phyloP scores from a whole-genome alignment of 148 eudicot species.

The Chenopodium berlandieri region DNA sequence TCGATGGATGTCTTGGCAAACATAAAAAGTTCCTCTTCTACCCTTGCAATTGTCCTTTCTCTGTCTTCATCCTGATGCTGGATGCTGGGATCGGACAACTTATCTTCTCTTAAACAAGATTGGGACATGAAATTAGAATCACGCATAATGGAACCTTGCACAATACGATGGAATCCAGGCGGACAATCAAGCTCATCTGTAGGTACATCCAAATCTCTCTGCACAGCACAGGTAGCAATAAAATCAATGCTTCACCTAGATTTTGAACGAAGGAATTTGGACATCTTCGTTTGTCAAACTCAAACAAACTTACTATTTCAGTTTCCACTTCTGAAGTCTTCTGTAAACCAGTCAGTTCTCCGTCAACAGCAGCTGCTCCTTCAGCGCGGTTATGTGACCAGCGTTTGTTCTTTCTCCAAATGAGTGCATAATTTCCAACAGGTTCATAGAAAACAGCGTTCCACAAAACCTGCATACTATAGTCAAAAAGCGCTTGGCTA shows the following conservation, averaged over 20 bases:
- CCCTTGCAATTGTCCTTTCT: conserved; percentile 41
- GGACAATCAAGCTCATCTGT: conserved; percentile 67
- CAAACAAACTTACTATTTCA: conserved; percentile 39
- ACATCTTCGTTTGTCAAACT: conserved; percentile 7
- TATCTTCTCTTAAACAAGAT: conserved; percentile 28
- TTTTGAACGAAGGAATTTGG: not conserved
- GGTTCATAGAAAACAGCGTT: conserved; percentile 75
- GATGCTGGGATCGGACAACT: conserved; percentile 6
- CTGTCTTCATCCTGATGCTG: conserved; percentile 20
- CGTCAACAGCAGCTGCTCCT: conserved; percentile 12
- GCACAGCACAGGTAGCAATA: conserved; percentile 13
- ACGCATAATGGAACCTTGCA: conserved; percentile 25
- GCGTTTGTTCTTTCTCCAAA: conserved; percentile 67
- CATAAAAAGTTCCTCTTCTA: conserved; percentile 58
- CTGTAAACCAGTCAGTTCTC: conserved; percentile 2
- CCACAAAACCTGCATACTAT: conserved; percentile 81
- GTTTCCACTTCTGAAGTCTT: conserved; percentile 10
- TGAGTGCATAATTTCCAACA: conserved; percentile 43
- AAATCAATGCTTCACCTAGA: conserved; percentile 7
- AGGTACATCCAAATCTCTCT: conserved; percentile 42
- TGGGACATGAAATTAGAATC: conserved; percentile 27
- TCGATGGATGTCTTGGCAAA: conserved; percentile 46
- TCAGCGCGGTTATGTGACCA: conserved; percentile 40
- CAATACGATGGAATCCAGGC: conserved; percentile 67
- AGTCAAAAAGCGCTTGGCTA: conserved; percentile 46